phyloP scores from a whole-genome alignment of 768 basidiomycete species.

The Lactarius indigo region DNA sequence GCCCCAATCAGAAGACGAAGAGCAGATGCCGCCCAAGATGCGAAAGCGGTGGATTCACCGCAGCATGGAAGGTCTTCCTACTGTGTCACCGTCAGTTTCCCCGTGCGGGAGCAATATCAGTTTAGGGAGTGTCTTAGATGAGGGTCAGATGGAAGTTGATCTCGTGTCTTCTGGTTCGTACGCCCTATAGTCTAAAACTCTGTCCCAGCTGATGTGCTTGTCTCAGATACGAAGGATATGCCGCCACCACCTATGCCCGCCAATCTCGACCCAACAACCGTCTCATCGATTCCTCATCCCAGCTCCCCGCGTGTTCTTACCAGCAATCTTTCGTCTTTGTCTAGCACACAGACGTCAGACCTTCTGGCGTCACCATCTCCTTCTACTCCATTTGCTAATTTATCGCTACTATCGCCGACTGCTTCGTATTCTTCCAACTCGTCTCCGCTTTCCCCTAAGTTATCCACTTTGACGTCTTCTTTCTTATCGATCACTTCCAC shows the following conservation, averaged over 20 bases:
- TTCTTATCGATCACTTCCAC: slow-evolving; percentile 8
- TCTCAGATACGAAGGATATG: slow-evolving; percentile 40
- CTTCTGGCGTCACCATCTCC: slow-evolving; percentile 19
- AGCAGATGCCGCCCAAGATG: slow-evolving; percentile 26
- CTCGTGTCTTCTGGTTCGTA: slow-evolving; percentile 27
- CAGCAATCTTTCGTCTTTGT: slow-evolving; percentile 7
- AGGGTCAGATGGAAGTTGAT: slow-evolving; percentile 27
- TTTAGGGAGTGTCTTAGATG: slow-evolving; percentile 23
- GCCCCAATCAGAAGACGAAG: slow-evolving; percentile 18
- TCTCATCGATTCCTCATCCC: slow-evolving; percentile 29
- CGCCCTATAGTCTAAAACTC: not conserved
- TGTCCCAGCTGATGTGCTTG: not conserved
- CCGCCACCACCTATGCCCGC: slow-evolving; percentile 52
- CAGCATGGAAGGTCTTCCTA: slow-evolving; percentile 22
- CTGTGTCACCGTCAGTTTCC: slow-evolving; percentile 21
- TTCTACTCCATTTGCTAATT: slow-evolving; percentile 46
- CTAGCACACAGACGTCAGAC: not conserved
- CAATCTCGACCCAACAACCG: slow-evolving; percentile 39
- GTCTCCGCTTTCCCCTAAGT: slow-evolving; percentile 27
- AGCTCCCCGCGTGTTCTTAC: slow-evolving; percentile 19
- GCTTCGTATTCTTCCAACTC: slow-evolving; percentile 19
- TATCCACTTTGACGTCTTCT: slow-evolving; percentile 24
- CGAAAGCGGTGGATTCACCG: slow-evolving; percentile 28
- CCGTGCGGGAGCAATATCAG: slow-evolving; percentile 26
- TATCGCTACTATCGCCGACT: slow-evolving; percentile 44